Conservation (phyloP, 257 asterid genomes). For the Nicotiana tomentosiformis region DNA sequence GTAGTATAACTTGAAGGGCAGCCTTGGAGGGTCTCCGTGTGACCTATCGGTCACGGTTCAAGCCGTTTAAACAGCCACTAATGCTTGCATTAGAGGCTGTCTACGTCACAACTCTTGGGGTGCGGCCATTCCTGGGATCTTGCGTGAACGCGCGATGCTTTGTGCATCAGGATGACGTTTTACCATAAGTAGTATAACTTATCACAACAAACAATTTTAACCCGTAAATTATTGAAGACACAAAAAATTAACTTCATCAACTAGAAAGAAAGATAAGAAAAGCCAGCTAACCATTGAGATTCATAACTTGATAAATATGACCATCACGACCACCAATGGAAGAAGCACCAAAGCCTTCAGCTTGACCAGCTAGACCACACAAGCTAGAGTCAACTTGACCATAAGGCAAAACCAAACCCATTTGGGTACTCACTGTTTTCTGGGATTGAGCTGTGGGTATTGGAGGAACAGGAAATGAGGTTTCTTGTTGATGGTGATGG, state of each 20-base stretch:
- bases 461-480: not conserved
- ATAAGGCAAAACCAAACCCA: constrained; percentile 40
- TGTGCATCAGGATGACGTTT: too few relatives aligned
- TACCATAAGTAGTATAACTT: too few relatives aligned
- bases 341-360: constrained; percentile 45
- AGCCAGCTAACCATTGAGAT: constrained; percentile 19
- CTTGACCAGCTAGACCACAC: constrained; percentile 35
- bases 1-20: too few relatives aligned
- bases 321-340: constrained; percentile 48
- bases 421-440: not conserved
- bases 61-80: too few relatives aligned
- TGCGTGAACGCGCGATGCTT: too few relatives aligned
- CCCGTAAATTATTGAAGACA: not conserved
- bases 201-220: not conserved
- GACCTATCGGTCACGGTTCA: too few relatives aligned
- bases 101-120: too few relatives aligned
- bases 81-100: too few relatives aligned
- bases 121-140: too few relatives aligned
- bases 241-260: not conserved
- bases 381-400: constrained; percentile 27
- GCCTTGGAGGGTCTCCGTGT: too few relatives aligned
- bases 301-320: constrained; percentile 31
- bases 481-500: not conserved
- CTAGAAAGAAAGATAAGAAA: not conserved
- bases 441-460: constrained; percentile 2